phyloP scores from a whole-genome alignment of 192 early-diverging fungal species.

The Rhizoclosmatium globosum region DNA sequence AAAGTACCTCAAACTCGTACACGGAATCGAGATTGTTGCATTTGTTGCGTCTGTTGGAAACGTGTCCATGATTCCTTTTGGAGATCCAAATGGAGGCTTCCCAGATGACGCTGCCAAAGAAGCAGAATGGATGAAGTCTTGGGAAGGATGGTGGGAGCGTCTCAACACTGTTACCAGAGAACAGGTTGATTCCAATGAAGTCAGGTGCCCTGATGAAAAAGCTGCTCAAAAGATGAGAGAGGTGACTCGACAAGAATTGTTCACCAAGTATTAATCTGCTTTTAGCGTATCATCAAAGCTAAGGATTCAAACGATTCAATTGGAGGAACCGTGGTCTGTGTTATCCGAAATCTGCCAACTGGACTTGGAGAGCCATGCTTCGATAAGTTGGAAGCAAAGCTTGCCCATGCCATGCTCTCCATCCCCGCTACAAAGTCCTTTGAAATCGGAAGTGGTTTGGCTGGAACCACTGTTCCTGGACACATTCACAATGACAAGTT shows the following conservation, averaged over 20 bases:
- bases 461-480: constrained; percentile 86
- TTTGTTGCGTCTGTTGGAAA: constrained; percentile 93
- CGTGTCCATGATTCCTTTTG: constrained; percentile 76
- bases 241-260: constrained; percentile 49
- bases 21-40: constrained; percentile 91
- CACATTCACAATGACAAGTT: constrained; percentile 95
- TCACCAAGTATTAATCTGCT: no score
- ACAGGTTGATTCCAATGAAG: constrained; percentile 82
- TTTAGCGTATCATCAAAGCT: constrained; percentile 79
- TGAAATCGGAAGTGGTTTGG: constrained; percentile 94
- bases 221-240: constrained; percentile 82
- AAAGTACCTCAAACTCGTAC: constrained; percentile 84
- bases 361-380: constrained; percentile 98
- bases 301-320: constrained; percentile 88
- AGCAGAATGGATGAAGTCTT: constrained; percentile 65
- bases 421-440: constrained; percentile 99
- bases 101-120: constrained; percentile 57
- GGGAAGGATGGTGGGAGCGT: constrained; percentile 62
- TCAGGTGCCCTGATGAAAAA: constrained; percentile 86
- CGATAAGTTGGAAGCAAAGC: constrained; percentile 94
- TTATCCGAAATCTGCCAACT: constrained; percentile 91
- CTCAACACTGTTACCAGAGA: constrained; percentile 75
- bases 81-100: constrained; percentile 53
- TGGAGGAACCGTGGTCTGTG: constrained; percentile 94
- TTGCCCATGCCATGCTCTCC: constrained; percentile 98